Percentiles rank a stretch among this genome's conserved stretches.
phyloP scores from a whole-genome alignment of 2,329 filamentous ascomycete species.

The Rhinocladiella mackenziei region DNA sequence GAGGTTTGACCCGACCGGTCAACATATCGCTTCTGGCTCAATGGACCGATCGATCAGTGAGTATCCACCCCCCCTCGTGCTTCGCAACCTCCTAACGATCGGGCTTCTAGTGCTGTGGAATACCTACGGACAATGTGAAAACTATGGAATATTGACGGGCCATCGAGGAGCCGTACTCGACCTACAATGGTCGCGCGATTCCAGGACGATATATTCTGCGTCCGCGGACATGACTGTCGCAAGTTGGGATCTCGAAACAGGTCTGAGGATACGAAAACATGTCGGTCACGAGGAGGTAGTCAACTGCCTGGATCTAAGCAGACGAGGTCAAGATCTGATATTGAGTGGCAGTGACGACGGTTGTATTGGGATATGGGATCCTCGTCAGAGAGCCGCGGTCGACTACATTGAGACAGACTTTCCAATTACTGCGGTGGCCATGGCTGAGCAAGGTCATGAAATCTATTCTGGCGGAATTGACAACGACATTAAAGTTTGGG shows the following conservation, averaged over 20 bases:
- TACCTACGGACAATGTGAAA: conserved; percentile 87
- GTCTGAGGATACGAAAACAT: conserved; percentile 86
- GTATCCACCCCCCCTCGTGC: conserved; percentile 33
- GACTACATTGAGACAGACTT: conserved; percentile 89
- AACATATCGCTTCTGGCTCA: conserved; percentile 85
- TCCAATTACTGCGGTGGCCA: conserved; percentile 82
- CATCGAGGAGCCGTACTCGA: conserved; percentile 90
- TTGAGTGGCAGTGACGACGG: conserved; percentile 92
- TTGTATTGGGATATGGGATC: conserved; percentile 93
- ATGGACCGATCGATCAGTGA: conserved; percentile 89
- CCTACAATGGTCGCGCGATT: conserved; percentile 95
- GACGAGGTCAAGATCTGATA: conserved; percentile 82
- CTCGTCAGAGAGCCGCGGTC: conserved; percentile 79
- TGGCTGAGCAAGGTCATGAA: conserved; percentile 94
- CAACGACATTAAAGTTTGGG: conserved; percentile 97
- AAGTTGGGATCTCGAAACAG: conserved; percentile 91
- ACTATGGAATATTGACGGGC: conserved; percentile 82
- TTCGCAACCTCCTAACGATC: conserved; percentile 1
- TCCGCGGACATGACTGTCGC: conserved; percentile 91
- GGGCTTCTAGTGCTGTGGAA: conserved; percentile 75
- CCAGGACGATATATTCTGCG: conserved; percentile 81
- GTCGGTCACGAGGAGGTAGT: conserved; percentile 93
- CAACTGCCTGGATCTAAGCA: conserved; percentile 84
- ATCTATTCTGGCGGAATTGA: conserved; percentile 93
- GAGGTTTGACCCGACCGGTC: conserved; percentile 83